phyloP scores from a whole-genome alignment of 441 rosid species.

The Erodium moschatum region DNA sequence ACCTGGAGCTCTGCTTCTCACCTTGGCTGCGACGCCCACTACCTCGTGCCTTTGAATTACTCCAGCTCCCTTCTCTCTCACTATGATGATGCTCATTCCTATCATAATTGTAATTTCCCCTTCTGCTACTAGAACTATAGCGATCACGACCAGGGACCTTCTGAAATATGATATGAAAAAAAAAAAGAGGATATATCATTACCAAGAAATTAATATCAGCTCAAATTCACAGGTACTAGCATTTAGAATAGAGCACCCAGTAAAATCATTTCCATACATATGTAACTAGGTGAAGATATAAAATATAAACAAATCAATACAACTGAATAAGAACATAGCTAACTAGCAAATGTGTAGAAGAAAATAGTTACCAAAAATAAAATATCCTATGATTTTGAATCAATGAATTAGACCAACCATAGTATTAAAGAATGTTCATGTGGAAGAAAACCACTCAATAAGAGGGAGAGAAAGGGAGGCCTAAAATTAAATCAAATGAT shows the following conservation, averaged over 20 bases:
- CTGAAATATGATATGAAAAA: slow-evolving; percentile 30
- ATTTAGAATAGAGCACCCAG: too few species aligned
- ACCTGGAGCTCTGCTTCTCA: slow-evolving; percentile 55
- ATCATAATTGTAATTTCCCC: slow-evolving; percentile 62
- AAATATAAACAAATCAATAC: too few species aligned
- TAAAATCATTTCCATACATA: too few species aligned
- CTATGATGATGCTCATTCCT: slow-evolving; percentile 27
- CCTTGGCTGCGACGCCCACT: slow-evolving; percentile 41
- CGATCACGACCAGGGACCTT: slow-evolving; percentile 66
- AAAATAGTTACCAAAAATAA: too few species aligned
- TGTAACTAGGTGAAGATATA: neutral
- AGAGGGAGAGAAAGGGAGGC: too few species aligned
- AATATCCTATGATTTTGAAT: too few species aligned
- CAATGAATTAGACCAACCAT: too few species aligned
- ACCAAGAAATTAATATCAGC: neutral
- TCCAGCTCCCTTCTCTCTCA: slow-evolving; percentile 82
- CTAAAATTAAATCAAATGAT: too few species aligned
- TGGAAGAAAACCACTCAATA: too few species aligned
- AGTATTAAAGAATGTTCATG: too few species aligned
- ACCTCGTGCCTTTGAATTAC: slow-evolving; percentile 49
- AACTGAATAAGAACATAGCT: neutral
- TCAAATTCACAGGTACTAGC: too few species aligned
- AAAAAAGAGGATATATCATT: neutral
- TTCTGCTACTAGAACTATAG: slow-evolving; percentile 49
- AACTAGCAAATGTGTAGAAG: too few species aligned